Base-by-base conservation (phyloP, 495 filamentous ascomycete species). In the Paragyromitra xinjiangensis region DNA sequence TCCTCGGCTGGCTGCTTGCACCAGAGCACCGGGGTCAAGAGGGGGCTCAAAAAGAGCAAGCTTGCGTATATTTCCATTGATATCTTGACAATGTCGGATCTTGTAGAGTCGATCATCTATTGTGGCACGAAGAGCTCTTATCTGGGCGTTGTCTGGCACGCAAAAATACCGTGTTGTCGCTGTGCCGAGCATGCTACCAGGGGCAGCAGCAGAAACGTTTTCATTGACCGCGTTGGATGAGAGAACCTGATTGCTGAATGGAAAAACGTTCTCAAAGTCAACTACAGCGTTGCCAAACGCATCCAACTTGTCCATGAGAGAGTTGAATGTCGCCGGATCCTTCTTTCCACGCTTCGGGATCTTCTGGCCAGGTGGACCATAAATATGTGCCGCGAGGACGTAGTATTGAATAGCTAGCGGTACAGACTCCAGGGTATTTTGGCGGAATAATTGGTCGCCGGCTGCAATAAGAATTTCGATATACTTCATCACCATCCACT, bases 381-480 rank as follows among this genome's bases (percentile, higher is more conserved):
- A 78, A 6, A 83, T 48, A 39, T 83, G 75, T n/a, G 72, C 59
- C 3, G 81, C 82, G 19, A 69, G 8, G 12, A 79, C 64, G 34
- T 84, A 84, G 8, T 65, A 58, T 58, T 84, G 80, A n/a, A 79
- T 78, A 0, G 82, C 82, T 3, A 78, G 19, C 16, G 78, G 71
- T 1, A 84, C 42, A 1, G 69, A 64, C 39, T 84, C 82, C 2
- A 81, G 50, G 2, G 75, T 81, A 48, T 80, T 71, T 39, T 80
- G 68, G 7, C 82, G 80, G 71, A 83, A 83, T 2, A 71, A 61
- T 9, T 73, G 44, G 34, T 84, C 82, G 8, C 82, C 82, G 14
- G n/a, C 53, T 16, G 75, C 79, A 12, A 84, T 77, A 3, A 83
- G 79, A 37, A 81, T 79, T 16, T 75, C 53, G 42, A 83, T 72